phyloP scores from a whole-genome alignment of 2,329 filamentous ascomycete genomes.

The Cladophialophora exuberans region DNA sequence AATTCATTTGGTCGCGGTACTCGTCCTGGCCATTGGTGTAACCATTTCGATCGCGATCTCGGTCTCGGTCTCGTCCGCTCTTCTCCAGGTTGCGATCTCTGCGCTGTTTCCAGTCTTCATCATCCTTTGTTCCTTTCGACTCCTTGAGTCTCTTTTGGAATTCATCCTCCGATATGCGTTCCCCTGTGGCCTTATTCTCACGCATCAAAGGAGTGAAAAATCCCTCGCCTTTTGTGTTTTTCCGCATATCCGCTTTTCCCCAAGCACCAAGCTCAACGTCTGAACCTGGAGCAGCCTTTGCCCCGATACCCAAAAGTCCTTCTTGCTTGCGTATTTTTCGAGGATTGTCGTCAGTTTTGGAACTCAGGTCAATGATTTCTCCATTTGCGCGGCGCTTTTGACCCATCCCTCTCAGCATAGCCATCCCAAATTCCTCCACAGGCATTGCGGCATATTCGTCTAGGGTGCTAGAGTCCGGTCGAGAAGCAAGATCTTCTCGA shows the following conservation, averaged over 20 bases:
- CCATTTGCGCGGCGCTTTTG: conserved; percentile 73
- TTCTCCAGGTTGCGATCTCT: conserved; percentile 48
- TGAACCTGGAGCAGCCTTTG: conserved; percentile 62
- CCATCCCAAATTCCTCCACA: conserved; percentile 92
- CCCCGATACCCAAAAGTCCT: conserved; percentile 84
- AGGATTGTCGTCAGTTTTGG: conserved; percentile 38
- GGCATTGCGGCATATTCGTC: conserved; percentile 88
- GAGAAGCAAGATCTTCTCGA: conserved; percentile 67
- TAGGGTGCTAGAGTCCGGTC: conserved; percentile 75
- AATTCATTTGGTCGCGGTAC: conserved; percentile 43
- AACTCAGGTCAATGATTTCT: conserved; percentile 51
- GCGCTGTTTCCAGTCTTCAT: conserved; percentile 50
- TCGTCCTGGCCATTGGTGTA: conserved; percentile 39
- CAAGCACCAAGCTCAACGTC: conserved; percentile 77
- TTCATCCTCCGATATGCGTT: conserved; percentile 66
- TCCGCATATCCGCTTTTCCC: conserved; percentile 66
- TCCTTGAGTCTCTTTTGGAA: conserved; percentile 56
- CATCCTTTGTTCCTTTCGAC: conserved; percentile 48
- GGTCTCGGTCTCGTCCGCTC: conserved; percentile 41
- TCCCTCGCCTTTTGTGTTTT: conserved; percentile 53
- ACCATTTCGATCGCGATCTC: conserved; percentile 41
- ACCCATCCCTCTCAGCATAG: conserved; percentile 88
- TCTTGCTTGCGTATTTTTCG: conserved; percentile 68
- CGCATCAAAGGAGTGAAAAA: conserved; percentile 66
- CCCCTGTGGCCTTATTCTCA: conserved; percentile 64